Evolutionary conservation across 805 yeast genomes (phyloP).

Genomic region (Starmerella tilneyi): DNA sequence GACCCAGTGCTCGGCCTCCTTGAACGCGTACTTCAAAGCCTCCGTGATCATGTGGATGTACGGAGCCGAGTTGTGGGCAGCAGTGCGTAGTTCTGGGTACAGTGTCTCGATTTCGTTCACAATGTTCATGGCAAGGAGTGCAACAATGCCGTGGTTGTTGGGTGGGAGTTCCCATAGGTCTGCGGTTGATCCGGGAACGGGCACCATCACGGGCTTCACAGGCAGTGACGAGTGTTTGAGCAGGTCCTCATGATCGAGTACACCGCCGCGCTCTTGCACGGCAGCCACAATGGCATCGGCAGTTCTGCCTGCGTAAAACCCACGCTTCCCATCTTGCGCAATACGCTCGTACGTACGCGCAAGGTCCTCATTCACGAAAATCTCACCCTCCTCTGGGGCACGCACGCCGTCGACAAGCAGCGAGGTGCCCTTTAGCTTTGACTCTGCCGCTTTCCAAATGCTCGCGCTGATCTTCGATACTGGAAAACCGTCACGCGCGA

Average conservation of each 20-base stretch:
- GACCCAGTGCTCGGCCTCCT: slow-evolving; percentile 64
- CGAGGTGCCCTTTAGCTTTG: slow-evolving; percentile 33
- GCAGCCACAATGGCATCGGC: slow-evolving; percentile 55
- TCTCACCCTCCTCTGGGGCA: slow-evolving; percentile 51
- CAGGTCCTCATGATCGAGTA: slow-evolving; percentile 48
- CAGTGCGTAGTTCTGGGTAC: slow-evolving; percentile 33
- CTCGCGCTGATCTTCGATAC: slow-evolving; percentile 49
- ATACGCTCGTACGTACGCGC: slow-evolving; percentile 46
- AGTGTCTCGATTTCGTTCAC: slow-evolving; percentile 47
- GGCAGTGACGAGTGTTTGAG: slow-evolving; percentile 47
- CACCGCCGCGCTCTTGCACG: slow-evolving; percentile 45
- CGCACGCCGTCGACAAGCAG: slow-evolving; percentile 29
- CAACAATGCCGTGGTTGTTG: slow-evolving; percentile 72
- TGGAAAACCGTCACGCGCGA: slow-evolving; percentile 60
- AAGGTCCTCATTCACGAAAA: slow-evolving; percentile 42
- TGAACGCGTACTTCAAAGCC: slow-evolving; percentile 58
- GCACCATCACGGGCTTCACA: slow-evolving; percentile 51
- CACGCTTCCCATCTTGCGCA: slow-evolving; percentile 50
- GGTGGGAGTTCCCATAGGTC: slow-evolving; percentile 77
- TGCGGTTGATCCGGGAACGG: slow-evolving; percentile 37
- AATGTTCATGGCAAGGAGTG: slow-evolving; percentile 58
- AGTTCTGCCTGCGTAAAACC: slow-evolving; percentile 60
- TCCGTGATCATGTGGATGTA: slow-evolving; percentile 64
- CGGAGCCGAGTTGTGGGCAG: slow-evolving; percentile 55
- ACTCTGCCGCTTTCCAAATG: slow-evolving; percentile 39